Evolutionary conservation across 805 yeast species (phyloP).

Genomic region (Candida ortonii): DNA sequence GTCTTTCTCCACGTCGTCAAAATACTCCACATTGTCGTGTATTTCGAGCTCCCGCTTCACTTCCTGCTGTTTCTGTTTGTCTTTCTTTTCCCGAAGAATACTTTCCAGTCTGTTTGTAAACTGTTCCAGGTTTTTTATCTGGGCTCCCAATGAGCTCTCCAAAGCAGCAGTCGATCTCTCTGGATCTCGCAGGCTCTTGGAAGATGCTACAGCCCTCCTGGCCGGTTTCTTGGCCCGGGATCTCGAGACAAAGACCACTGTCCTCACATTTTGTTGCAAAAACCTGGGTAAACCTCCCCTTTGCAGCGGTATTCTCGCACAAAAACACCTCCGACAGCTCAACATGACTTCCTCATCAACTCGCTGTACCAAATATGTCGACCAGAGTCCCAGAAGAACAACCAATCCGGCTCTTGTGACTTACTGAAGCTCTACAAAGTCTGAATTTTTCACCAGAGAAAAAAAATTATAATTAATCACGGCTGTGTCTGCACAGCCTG

Average conservation of each 20-base stretch:
- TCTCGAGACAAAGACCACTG: slow-evolving; percentile 11
- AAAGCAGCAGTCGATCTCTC: slow-evolving; percentile 9
- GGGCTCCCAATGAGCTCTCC: slow-evolving; percentile 26
- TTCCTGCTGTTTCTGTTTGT: slow-evolving; percentile 15
- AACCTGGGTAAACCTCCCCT: too few species aligned
- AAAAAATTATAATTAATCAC: too few species aligned
- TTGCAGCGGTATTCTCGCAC: too few species aligned
- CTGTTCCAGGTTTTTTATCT: slow-evolving; percentile 28
- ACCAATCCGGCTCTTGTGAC: too few species aligned
- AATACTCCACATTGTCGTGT: slow-evolving; percentile 15
- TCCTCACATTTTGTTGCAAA: too few species aligned
- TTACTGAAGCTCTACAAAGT: too few species aligned
- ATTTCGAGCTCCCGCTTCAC: slow-evolving; percentile 21
- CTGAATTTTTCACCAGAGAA: too few species aligned
- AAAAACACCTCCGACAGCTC: too few species aligned
- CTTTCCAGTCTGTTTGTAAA: slow-evolving; percentile 30
- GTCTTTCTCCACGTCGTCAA: slow-evolving; percentile 23
- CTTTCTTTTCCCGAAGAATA: slow-evolving; percentile 21
- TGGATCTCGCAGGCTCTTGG: not conserved
- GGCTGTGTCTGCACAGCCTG: too few species aligned
- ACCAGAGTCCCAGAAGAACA: too few species aligned
- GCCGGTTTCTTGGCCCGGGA: slow-evolving; percentile 4
- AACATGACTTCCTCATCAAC: too few species aligned
- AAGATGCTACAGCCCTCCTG: not conserved
- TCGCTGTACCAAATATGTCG: too few species aligned